Conservation (phyloP, 306 rosid species). For the Cucurbita argyrosperma region DNA sequence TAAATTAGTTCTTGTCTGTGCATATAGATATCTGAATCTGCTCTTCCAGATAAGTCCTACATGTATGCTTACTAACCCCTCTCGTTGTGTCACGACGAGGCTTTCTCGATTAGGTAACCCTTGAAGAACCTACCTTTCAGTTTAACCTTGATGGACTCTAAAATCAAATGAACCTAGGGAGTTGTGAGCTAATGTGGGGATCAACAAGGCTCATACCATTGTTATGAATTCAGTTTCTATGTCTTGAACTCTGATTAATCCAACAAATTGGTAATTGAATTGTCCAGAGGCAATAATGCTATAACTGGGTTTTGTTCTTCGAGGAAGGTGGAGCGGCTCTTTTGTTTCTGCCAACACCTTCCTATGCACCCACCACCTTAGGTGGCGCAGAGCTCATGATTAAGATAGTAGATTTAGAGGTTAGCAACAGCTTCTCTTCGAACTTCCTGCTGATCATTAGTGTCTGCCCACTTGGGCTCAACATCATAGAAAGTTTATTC, state of each 20-base stretch:
- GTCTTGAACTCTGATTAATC: neutral
- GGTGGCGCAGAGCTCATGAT: neutral
- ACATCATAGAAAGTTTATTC: too few relatives aligned
- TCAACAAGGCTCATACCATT: neutral
- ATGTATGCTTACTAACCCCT: neutral
- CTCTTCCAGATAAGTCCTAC: neutral
- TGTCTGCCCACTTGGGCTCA: neutral
- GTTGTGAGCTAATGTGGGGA: neutral
- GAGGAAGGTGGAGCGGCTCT: too few relatives aligned
- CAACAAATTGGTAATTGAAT: neutral
- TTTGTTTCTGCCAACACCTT: too few relatives aligned
- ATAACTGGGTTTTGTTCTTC: neutral
- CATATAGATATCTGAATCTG: neutral
- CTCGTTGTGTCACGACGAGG: neutral
- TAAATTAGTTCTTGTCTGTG: neutral
- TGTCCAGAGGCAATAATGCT: neutral
- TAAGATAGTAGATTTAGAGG: neutral
- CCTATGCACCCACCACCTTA: neutral
- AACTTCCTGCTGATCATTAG: neutral
- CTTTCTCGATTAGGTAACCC: neutral
- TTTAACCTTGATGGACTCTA: neutral
- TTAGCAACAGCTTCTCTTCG: neutral
- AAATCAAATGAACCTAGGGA: neutral
- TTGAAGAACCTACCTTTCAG: neutral
- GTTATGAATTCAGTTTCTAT: neutral